Base-by-base conservation (phyloP, 1,139 yeast genomes). In the Pichia norvegensis region DNA sequence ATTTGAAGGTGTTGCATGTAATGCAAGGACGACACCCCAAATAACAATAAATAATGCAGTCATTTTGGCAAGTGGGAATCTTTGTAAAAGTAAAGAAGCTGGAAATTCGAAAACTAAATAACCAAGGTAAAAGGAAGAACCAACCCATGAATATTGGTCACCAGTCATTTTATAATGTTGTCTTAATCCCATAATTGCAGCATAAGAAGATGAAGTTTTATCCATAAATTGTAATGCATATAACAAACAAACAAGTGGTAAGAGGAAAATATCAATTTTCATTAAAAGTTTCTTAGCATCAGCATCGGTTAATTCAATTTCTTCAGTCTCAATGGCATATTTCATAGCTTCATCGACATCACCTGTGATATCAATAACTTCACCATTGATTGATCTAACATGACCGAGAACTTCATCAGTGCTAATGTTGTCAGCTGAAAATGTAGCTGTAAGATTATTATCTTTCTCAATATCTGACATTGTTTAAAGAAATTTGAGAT, bases 171-270 rank as follows among this genome's bases (percentile, higher is more conserved):
- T 52, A 47, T 75, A 63, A 47, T 70, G 77, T 4, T 57, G 59
- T 51, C 73, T 62, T 25, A 59, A 49, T 0, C 82, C 82, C 68
- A 80, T 68, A 45, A 81, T 71, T 1, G 85, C 72, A 5, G 85
- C 85, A 48, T 72, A 74, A 17, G 80, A 67, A 35, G 72, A 76
- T 8, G 85, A 66, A 17, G 71, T 63, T 57, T 82, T 82, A 61
- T 81, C 88, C 79, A 81, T 77, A 49, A 74, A 78, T 60, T 81
- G 87, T 39, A 73, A 65, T 17, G 79, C 71, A 58, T 78, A 78
- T 19, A 79, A 60, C 16, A 74, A 49, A 56, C 80, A 72, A 69
- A 81, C 67, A 35, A 80, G 49, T 0, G 86, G 82, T 53, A 78
- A 63, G 51, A 81, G 58, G 52, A 62, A 72, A 16, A 71, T 39